These are phyloP conservation scores for Tricladium varicosporioides DNA, from an alignment of 2,329 filamentous ascomycete species.

Conservation along the genomic window DNA sequence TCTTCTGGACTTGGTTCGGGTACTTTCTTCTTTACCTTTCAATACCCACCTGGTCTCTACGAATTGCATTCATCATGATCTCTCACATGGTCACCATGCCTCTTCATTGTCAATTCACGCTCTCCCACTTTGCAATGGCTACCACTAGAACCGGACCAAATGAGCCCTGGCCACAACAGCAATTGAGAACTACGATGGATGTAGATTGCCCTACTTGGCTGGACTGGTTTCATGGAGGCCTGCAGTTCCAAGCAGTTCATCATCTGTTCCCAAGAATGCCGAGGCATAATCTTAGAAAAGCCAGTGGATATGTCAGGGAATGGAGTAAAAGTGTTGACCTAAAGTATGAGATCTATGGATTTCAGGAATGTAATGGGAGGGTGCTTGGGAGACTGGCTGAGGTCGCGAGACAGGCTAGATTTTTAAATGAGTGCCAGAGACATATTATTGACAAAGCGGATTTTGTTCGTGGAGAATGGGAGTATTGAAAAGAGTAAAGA, in stretches of 20 bases:
- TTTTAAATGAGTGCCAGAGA: conserved; percentile 56
- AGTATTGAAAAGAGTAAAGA: neutral
- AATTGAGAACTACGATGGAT: conserved; percentile 72
- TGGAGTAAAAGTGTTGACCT: conserved; percentile 65
- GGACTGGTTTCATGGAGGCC: conserved; percentile 69
- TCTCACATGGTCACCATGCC: conserved; percentile 66
- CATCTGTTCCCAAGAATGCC: conserved; percentile 69
- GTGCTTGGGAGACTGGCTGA: conserved; percentile 54
- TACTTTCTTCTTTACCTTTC: conserved; percentile 61
- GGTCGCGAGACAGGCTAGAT: conserved; percentile 58
- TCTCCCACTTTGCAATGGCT: conserved; percentile 72
- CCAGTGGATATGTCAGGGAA: conserved; percentile 57
- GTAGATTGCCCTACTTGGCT: conserved; percentile 71
- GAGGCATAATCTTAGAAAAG: conserved; percentile 62
- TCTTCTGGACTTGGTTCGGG: conserved; percentile 68
- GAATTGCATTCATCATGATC: conserved; percentile 61
- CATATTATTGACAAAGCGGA: conserved; percentile 43
- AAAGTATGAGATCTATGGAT: conserved; percentile 59
- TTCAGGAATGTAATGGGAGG: conserved; percentile 60
- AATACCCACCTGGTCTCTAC: conserved; percentile 56
- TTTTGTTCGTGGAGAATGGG: conserved; percentile 1
- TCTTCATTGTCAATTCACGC: conserved; percentile 69
- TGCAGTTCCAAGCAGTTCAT: conserved; percentile 72
- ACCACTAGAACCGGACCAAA: conserved; percentile 60
- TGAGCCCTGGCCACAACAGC: conserved; percentile 68